phyloP scores from a whole-genome alignment of 345 rosid species.

The Leavenworthia alabamica region DNA sequence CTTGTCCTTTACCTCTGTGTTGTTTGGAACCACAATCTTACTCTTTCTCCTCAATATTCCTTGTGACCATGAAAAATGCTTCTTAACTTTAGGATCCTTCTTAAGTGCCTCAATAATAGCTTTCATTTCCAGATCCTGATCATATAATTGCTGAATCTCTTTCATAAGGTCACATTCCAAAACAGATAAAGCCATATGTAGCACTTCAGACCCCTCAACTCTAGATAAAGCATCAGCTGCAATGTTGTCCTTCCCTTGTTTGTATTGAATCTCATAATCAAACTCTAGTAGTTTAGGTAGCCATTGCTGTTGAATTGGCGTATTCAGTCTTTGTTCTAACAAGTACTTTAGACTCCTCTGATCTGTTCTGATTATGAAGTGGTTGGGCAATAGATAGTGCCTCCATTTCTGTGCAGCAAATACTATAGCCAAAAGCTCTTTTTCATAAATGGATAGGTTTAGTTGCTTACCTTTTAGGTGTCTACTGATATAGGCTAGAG shows the following conservation, averaged over 20 bases:
- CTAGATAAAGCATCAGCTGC: too few species aligned
- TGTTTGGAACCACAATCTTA: not conserved
- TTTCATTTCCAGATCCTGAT: too few species aligned
- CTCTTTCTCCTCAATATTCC: not conserved
- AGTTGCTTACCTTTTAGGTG: not conserved
- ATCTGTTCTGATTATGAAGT: not conserved
- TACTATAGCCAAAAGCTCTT: not conserved
- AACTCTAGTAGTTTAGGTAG: not conserved
- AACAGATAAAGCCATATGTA: too few species aligned
- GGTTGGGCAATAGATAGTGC: not conserved
- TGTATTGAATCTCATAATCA: not conserved
- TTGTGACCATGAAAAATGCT: not conserved
- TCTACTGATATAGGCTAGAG: not conserved
- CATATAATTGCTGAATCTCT: too few species aligned
- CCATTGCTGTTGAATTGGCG: not conserved
- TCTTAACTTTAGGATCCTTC: too few species aligned
- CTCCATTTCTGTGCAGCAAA: not conserved
- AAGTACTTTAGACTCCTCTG: too few species aligned
- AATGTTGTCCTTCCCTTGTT: too few species aligned
- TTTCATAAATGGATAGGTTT: not conserved
- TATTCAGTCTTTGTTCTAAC: not conserved
- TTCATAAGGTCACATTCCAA: not conserved
- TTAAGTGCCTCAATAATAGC: too few species aligned
- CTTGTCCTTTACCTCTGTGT: rapidly evolving
- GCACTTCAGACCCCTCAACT: too few species aligned